These are phyloP conservation scores for Mortierella sp. DNA, from an alignment of 371 early-diverging fungal genomes.

Conservation along the genomic window DNA sequence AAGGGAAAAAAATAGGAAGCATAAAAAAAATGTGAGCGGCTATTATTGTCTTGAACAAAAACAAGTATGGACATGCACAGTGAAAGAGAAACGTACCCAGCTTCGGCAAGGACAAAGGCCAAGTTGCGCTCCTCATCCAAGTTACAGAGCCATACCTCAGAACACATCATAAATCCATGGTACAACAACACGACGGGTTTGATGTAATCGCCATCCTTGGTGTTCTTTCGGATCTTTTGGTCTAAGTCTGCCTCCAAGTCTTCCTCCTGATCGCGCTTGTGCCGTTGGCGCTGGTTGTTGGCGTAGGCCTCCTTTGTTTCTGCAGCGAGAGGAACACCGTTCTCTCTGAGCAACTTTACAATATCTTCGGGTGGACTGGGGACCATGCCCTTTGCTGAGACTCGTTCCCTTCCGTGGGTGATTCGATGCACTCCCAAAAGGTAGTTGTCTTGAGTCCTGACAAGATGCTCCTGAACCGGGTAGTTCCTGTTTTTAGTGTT, in stretches of 20 bases:
- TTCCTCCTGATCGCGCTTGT: slow-evolving; percentile 17
- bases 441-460: slow-evolving; percentile 91
- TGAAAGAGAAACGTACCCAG: slow-evolving; percentile 64
- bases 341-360: slow-evolving; percentile 28
- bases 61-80: background rate
- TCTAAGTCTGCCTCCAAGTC: slow-evolving; percentile 23
- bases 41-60: background rate
- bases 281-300: slow-evolving; percentile 8
- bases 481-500: slow-evolving; percentile 70
- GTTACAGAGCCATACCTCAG: slow-evolving; percentile 93
- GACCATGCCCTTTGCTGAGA: slow-evolving; percentile 22
- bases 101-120: slow-evolving; percentile 80
- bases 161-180: slow-evolving; percentile 96
- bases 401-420: slow-evolving; percentile 61
- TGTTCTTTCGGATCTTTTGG: background rate
- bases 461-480: slow-evolving; percentile 88
- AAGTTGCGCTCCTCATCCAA: slow-evolving; percentile 78
- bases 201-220: slow-evolving; percentile 42
- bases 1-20: background rate
- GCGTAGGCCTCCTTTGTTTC: slow-evolving; percentile 33
- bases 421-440: slow-evolving; percentile 92
- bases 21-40: background rate
- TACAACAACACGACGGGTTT: slow-evolving; percentile 92
- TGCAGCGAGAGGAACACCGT: slow-evolving; percentile 50
- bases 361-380: slow-evolving; percentile 40